Conservation (phyloP, 2,329 filamentous ascomycete genomes). For the Fusarium mexicanum region DNA sequence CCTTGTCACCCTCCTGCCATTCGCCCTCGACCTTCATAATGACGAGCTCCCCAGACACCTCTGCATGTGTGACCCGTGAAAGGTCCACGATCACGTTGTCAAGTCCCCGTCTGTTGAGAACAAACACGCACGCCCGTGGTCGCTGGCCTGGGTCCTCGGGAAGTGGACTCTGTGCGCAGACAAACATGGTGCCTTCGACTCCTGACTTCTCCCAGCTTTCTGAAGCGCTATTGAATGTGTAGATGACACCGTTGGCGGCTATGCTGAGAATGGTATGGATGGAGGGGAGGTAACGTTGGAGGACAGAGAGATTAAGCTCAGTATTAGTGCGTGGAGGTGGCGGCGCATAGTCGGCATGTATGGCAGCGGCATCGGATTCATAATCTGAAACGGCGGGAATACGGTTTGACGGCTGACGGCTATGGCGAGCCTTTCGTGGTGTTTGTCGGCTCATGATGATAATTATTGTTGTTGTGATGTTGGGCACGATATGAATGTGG, state of each 20-base stretch:
- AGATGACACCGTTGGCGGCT: slow-evolving; percentile 87
- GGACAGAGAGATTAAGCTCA: slow-evolving; percentile 86
- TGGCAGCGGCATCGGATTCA: slow-evolving; percentile 69
- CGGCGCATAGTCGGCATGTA: slow-evolving; percentile 51
- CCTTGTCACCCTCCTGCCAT: slow-evolving; percentile 51
- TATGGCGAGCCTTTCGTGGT: slow-evolving; percentile 53
- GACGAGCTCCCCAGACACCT: slow-evolving; percentile 67
- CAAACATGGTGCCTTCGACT: slow-evolving; percentile 88
- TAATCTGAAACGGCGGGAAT: slow-evolving; percentile 65
- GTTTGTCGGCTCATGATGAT: slow-evolving; percentile 60
- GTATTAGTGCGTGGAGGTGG: slow-evolving; percentile 76
- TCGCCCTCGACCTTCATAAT: slow-evolving; percentile 56
- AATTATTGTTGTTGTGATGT: slow-evolving; percentile 12
- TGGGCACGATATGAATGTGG: slow-evolving; percentile 4
- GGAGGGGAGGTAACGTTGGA: slow-evolving; percentile 81
- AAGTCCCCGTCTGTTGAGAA: slow-evolving; percentile 77
- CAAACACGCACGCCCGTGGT: slow-evolving; percentile 68
- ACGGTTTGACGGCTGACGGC: slow-evolving; percentile 53
- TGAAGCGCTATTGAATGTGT: slow-evolving; percentile 74
- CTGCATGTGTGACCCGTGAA: slow-evolving; percentile 68
- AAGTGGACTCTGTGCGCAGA: slow-evolving; percentile 72
- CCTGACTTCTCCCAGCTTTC: slow-evolving; percentile 85
- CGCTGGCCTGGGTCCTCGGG: slow-evolving; percentile 46
- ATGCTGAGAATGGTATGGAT: slow-evolving; percentile 80
- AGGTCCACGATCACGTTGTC: slow-evolving; percentile 76